Base-by-base conservation (phyloP, 345 rosid species). In the Streptanthus diversifolius region DNA sequence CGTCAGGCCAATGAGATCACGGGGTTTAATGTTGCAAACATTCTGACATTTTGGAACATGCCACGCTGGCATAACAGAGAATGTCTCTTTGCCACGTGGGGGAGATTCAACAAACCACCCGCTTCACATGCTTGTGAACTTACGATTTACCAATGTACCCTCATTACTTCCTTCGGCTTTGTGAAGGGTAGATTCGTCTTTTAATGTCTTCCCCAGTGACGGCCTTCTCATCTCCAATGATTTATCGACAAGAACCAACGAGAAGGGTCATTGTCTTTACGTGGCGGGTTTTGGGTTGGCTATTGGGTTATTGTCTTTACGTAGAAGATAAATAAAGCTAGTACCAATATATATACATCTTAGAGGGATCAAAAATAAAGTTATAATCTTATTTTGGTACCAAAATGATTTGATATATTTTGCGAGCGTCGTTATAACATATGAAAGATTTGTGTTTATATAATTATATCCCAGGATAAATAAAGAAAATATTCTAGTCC, bases 321-420 rank as follows among this genome's bases (percentile, higher is more conserved):
- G 82, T 89, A 84, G 89, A 91, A 83, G 96, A 83, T 67, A 91
- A 85, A 86, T 86, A 90, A 88, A 84, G 88, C 80, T 62, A 47
- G 15, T 62, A 61, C 59, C 70, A 68, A 75, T 68, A 33, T 52
- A 68, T 67, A 61, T 54, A 62, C 70, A 61, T 33, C 68, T 68
- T 40, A 33, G 27, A 27, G 27, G 18, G 51, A 75, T 33, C 33
- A 15, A 75, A 25, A 55, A 35, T 32, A 68, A 68, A 53, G 49
- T 35, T 43, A 43, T 53, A 10, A 17, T 69, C 58, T 75, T 75
- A 14, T 75, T 60, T 61, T 41, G 74, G 79, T 61, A 68, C 32
- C 65, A 33, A 68, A 75, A 75, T 75, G 69, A 75, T 68, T 68
- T 43, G 48, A 59, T 61, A 43, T 48, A 5, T 40, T 14, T 29